phyloP scores from a whole-genome alignment of 306 rosid genomes.

The cucumber (Cucumis sativus) region Cucumber_9930_V3 NC_026656.2:2402001-2402500 shows the following conservation, averaged over 20 bases:
- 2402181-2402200: neutral
- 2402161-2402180: neutral
- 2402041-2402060: conserved; percentile 39
- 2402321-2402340: neutral
- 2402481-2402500: neutral
- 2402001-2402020: conserved; percentile 29
- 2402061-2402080: conserved; percentile 66
- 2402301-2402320: neutral
- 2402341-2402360: neutral
- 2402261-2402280: neutral
- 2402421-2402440: neutral
- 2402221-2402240: neutral
- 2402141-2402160: neutral
- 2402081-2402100: conserved; percentile 68
- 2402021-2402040: conserved; percentile 49
- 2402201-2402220: neutral
- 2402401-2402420: neutral
- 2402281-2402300: neutral
- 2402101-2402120: conserved; percentile 53
- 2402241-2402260: neutral
- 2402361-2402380: neutral
- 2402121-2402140: neutral
- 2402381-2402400: neutral
- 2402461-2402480: neutral
- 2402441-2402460: neutral